Conservation (phyloP, 2,329 filamentous ascomycete genomes). For the Beauveria brongniartii region DNA sequence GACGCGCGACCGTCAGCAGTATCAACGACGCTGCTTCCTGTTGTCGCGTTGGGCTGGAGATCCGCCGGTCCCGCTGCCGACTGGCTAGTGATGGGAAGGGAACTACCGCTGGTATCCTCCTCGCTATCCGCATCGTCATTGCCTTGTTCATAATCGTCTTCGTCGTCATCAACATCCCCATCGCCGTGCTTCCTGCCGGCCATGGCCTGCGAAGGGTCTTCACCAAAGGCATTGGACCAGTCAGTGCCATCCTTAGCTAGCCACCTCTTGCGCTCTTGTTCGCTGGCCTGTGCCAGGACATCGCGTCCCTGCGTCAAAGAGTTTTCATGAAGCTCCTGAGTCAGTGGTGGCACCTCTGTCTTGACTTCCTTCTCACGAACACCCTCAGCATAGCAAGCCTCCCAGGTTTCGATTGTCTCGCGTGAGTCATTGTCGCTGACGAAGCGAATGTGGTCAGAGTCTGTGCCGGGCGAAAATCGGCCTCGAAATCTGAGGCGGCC, state of each 20-base stretch:
- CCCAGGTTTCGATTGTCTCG: constrained; percentile 92
- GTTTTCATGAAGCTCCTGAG: constrained; percentile 72
- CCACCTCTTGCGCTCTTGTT: constrained; percentile 71
- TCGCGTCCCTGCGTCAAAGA: constrained; percentile 74
- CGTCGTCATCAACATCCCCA: constrained; percentile 26
- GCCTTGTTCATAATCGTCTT: constrained; percentile 32
- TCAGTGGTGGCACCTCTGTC: constrained; percentile 62
- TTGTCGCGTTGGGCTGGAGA: constrained; percentile 14
- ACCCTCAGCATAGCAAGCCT: constrained; percentile 82
- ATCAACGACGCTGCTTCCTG: constrained; percentile 21
- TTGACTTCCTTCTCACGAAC: constrained; percentile 65
- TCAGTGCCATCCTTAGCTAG: constrained; percentile 71
- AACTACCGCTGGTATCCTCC: constrained; percentile 35
- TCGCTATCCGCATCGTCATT: constrained; percentile 26
- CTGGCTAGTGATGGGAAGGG: constrained; percentile 53
- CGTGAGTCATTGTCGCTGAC: constrained; percentile 80
- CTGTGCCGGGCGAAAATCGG: constrained; percentile 83
- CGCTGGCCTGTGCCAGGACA: constrained; percentile 62
- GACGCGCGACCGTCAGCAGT: constrained; percentile 24
- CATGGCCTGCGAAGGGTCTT: constrained; percentile 55
- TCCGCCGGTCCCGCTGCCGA: constrained; percentile 14
- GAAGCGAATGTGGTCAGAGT: constrained; percentile 76
- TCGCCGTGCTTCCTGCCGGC: constrained; percentile 22
- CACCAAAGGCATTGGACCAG: constrained; percentile 79
- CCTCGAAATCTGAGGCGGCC: constrained; percentile 74